Percentiles rank a stretch among this genome's conserved stretches.
Conservation (phyloP, 352 stramenopile species). For the Albugo candida region DNA sequence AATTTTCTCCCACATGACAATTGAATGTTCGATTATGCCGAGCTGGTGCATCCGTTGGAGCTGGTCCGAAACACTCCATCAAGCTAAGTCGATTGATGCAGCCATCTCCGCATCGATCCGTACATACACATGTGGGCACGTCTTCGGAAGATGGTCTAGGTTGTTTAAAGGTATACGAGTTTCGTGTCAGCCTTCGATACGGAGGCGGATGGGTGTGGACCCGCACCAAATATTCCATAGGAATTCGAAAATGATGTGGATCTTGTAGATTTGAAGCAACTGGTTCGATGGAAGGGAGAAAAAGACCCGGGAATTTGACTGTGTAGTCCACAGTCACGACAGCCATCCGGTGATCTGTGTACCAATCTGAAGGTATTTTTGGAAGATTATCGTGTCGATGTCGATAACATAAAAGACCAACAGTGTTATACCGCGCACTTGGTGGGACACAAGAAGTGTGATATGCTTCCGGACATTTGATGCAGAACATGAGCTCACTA, state of each 20-base stretch:
- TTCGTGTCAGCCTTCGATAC: slow-evolving; percentile 55
- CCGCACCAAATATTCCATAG: slow-evolving; percentile 40
- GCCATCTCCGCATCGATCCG: slow-evolving; percentile 65
- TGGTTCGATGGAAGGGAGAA: slow-evolving; percentile 45
- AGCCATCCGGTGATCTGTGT: slow-evolving; percentile 36
- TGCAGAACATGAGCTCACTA: slow-evolving; percentile 73
- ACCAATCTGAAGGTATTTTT: slow-evolving; percentile 52
- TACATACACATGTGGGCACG: slow-evolving; percentile 60
- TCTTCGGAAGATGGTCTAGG: slow-evolving; percentile 55
- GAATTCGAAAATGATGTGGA: slow-evolving; percentile 65
- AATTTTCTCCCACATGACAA: slow-evolving; percentile 78
- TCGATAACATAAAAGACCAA: slow-evolving; percentile 81
- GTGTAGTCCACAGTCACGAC: slow-evolving; percentile 59
- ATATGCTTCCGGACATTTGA: slow-evolving; percentile 84
- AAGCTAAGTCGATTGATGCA: slow-evolving; percentile 88
- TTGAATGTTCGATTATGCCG: slow-evolving; percentile 18
- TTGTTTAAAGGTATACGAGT: slow-evolving; percentile 77
- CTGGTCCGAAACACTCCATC: slow-evolving; percentile 80
- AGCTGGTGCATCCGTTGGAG: slow-evolving; percentile 27
- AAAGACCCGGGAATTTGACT: slow-evolving; percentile 59
- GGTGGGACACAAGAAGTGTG: slow-evolving; percentile 86
- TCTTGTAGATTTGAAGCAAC: slow-evolving; percentile 21
- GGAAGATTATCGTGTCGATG: slow-evolving; percentile 59
- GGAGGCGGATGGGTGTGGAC: slow-evolving; percentile 51
- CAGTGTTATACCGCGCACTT: slow-evolving; percentile 80